Base-by-base conservation (phyloP, 2,329 filamentous ascomycete species). In the Paracamarosporium sp. region DNA sequence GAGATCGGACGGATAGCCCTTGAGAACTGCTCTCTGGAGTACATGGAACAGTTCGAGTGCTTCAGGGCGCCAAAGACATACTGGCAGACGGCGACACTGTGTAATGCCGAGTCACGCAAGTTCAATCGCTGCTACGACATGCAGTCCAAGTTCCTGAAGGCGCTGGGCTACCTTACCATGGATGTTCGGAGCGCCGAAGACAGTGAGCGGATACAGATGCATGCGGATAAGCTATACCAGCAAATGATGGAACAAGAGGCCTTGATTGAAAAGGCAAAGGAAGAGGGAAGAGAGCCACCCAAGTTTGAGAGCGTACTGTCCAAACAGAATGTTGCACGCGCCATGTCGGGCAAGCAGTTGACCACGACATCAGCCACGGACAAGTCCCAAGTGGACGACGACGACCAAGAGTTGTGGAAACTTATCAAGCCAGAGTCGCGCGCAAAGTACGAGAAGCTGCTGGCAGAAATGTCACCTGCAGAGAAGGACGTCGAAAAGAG, bases 1-100 rank as follows among this genome's bases (percentile, higher is more conserved):
- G 85, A 87, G 54, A 91, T 98, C 60, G 91, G 91, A 28, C 83
- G 85, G 40, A 91, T 92, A 1, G 93, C 94, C 9, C 82, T 97
- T 71, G 95, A 99, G 80, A 99, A 98, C 76, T 99, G 95, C 77
- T 90, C 92, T 1, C 77, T 93, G 59, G 92, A 96, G 74, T 92
- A 97, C 79, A 83, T 92, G 72, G 89, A 89, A 57, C 89, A 96
- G 82, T 88, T 89, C 59, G 84, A 90, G 46, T 99, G 95, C 82
- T 95, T 95, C 83, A 85, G 85, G 68, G 82, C 83, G 53, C 93
- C 93, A 33, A 84, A 82, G 48, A 51, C 48, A 36, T 86, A 87
- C 81, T 78, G 80, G 69, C 87, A 90, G 64, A 85, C 86, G 65
- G 80, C 94, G 77, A 93, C 89, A 35, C 86, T 97, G 87, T 99